Evolutionary conservation across 2,329 filamentous ascomycete species (phyloP).

Genomic region (Cytospora mali): DNA sequence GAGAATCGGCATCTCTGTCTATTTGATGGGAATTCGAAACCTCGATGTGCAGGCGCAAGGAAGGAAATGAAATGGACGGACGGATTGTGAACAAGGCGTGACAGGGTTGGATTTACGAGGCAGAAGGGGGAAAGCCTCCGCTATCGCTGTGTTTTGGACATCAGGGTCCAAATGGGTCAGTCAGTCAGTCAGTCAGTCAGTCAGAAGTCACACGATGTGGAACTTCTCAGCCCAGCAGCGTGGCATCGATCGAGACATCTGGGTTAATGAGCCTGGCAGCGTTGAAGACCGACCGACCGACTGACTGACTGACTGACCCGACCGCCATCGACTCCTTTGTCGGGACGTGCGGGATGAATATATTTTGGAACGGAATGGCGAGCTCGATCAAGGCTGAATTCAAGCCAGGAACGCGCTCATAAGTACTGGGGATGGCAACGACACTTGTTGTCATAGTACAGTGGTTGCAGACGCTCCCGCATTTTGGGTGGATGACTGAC

Average conservation of each 20-base stretch:
- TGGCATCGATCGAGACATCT: not conserved
- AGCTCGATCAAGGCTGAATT: not conserved
- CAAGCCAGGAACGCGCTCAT: not conserved
- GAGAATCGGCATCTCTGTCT: not conserved
- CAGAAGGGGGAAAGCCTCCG: slow-evolving; percentile 12
- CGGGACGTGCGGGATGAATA: not conserved
- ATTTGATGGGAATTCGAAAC: not conserved
- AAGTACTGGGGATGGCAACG: slow-evolving; percentile 5
- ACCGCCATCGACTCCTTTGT: too few relatives aligned
- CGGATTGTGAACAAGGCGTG: not conserved
- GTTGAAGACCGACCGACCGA: too few relatives aligned
- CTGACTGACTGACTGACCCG: too few relatives aligned
- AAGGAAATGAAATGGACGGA: slow-evolving; percentile 1
- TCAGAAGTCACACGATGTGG: not conserved
- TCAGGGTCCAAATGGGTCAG: slow-evolving; percentile 2
- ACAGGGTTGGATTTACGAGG: slow-evolving; percentile 3
- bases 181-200: too few relatives aligned
- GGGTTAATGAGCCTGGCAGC: not conserved
- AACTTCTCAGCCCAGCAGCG: slow-evolving; percentile 4
- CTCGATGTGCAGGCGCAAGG: slow-evolving; percentile 2
- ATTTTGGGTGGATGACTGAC: not conserved
- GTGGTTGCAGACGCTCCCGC: slow-evolving; percentile 25
- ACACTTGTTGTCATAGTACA: slow-evolving; percentile 17
- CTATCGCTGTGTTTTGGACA: slow-evolving; percentile 21
- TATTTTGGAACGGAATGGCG: not conserved